Conservation (phyloP, 352 stramenopile species). For the Phytophthora syringae region DNA sequence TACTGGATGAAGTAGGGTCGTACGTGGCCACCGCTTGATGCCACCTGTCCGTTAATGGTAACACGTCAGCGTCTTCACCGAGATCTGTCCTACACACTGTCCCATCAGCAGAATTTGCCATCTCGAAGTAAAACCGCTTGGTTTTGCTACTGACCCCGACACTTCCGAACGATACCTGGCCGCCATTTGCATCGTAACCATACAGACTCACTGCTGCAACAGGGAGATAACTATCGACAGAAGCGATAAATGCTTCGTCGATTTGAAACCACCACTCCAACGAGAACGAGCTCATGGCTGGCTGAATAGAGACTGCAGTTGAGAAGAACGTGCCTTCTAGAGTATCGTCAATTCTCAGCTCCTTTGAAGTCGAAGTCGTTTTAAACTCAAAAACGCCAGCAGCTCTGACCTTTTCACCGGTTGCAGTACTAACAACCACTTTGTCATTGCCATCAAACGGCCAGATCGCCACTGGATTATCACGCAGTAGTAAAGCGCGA, state of each 20-base stretch:
- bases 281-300: slow-evolving; percentile 61
- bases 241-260: slow-evolving; percentile 3
- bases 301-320: slow-evolving; percentile 47
- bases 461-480: slow-evolving; percentile 71
- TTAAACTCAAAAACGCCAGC: slow-evolving; percentile 17
- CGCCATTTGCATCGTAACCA: slow-evolving; percentile 10
- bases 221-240: not conserved
- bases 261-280: slow-evolving; percentile 69
- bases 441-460: slow-evolving; percentile 52
- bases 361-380: slow-evolving; percentile 8
- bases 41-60: slow-evolving; percentile 39
- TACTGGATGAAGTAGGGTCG: slow-evolving; percentile 47
- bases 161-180: slow-evolving; percentile 20
- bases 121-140: slow-evolving; percentile 32
- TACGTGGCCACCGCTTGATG: slow-evolving; percentile 67
- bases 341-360: slow-evolving; percentile 49
- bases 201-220: slow-evolving; percentile 9
- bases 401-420: slow-evolving; percentile 7
- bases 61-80: not conserved
- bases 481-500: slow-evolving; percentile 55
- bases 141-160: slow-evolving; percentile 18
- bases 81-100: slow-evolving; percentile 26
- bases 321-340: slow-evolving; percentile 68
- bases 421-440: slow-evolving; percentile 27
- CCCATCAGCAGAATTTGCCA: slow-evolving; percentile 28